Evolutionary conservation across 306 rosid species (phyloP).

Genomic region (Senna tora): DNA sequence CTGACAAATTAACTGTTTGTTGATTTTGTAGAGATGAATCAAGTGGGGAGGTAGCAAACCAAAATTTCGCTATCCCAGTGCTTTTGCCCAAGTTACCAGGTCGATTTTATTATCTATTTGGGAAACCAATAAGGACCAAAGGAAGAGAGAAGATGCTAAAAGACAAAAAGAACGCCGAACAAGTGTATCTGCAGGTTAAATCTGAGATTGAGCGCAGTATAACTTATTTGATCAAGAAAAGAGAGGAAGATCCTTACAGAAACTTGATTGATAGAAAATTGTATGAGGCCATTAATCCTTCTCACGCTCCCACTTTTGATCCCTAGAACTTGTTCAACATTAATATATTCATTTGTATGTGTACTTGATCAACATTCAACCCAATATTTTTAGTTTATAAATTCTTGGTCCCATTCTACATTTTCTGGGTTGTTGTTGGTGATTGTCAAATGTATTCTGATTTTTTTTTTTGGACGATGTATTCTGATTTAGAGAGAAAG

Average conservation of each 20-base stretch:
- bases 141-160: conserved; percentile 69
- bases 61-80: conserved; percentile 34
- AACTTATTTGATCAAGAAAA: conserved; percentile 72
- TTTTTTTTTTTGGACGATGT: too few species aligned
- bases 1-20: too few species aligned
- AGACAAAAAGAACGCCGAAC: conserved; percentile 63
- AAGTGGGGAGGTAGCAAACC: conserved; percentile 48
- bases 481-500: too few species aligned
- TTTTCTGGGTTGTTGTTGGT: too few species aligned
- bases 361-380: too few species aligned
- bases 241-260: conserved; percentile 89
- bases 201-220: conserved; percentile 61
- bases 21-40: conserved; percentile 37
- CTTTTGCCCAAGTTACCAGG: conserved; percentile 73
- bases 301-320: conserved; percentile 69
- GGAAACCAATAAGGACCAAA: conserved; percentile 72
- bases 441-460: too few species aligned
- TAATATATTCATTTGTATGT: too few species aligned
- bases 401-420: too few species aligned
- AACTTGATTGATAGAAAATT: conserved; percentile 62
- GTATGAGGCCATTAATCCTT: conserved; percentile 45
- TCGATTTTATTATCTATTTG: conserved; percentile 72
- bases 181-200: conserved; percentile 67
- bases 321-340: conserved; percentile 49
- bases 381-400: too few species aligned